Base-by-base conservation (phyloP, 225 moss, liverwort and hornwort genomes). In the Ulota crispa region DNA sequence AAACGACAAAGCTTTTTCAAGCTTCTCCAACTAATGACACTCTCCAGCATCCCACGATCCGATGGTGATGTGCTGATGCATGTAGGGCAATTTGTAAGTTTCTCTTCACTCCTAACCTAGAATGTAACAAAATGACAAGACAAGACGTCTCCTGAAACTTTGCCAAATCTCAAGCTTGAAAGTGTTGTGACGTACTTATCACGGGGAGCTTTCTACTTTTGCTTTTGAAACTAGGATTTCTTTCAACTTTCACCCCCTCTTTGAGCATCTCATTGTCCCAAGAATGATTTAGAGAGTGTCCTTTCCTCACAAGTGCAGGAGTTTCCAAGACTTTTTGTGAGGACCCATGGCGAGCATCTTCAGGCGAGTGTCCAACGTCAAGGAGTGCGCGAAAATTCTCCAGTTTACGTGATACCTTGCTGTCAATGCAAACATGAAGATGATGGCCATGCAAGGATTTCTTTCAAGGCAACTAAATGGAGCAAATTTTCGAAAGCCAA, bases 331-430 rank as follows among this genome's bases (percentile, higher is more conserved):
- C 8, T 2, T 2, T 84, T 79, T 61, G 0, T 19, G 1, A 53
- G 50, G 31, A 11, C 9, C 14, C 9, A 68, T 12, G 68, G 53
- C 8, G 37, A 0, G 52, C 11, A 68, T 2, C 7, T 79, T 60
- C 31, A 20, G 26, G 3, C 23, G 19, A 1, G 3, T 30, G 47
- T 84, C 37, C 6, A 60, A 52, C 52, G 68, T 3, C 79, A 84
- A 5, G 84, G 84, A 23, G 68, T 84, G 10, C 9, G 39, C 39
- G 18, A 68, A 27, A 37, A 68, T 15, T 68, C 84, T 47, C 61
- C 52, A 30, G 9, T 8, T 37, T 28, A 36, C 13, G 39, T 4
- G 3, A 30, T 68, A 8, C 0, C 0, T 1, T 47, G 45, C 32
- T 8, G 0, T 41, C 21, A 21, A 6, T 3, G 1, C 12, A 5